phyloP scores from a whole-genome alignment of 805 yeast genomes.

The fission yeast (Schizosaccharomyces pombe) region DNA sequence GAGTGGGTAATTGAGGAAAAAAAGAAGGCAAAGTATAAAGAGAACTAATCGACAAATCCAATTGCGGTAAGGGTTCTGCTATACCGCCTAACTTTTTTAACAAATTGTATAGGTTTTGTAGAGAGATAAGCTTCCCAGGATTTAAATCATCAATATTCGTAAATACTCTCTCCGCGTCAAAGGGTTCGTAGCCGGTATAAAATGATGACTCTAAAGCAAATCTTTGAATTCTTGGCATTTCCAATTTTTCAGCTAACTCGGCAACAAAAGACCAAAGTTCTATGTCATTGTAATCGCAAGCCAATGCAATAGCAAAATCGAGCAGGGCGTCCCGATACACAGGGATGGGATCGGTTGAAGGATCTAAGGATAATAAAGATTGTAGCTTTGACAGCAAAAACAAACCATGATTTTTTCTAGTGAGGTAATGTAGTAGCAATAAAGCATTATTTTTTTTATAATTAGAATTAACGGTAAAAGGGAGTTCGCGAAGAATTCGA shows the following conservation, averaged over 20 bases:
- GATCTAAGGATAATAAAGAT: neutral
- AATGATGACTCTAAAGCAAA: neutral
- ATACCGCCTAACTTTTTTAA: neutral
- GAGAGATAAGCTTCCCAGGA: neutral
- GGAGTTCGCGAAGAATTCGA: slow-evolving; percentile 32
- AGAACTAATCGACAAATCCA: neutral
- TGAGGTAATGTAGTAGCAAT: slow-evolving; percentile 40
- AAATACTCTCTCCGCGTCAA: neutral
- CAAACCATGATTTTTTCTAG: slow-evolving; percentile 62
- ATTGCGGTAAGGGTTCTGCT: neutral
- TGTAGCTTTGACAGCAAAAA: slow-evolving; percentile 26
- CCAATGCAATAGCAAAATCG: slow-evolving; percentile 39
- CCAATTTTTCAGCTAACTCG: slow-evolving; percentile 4
- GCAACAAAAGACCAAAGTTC: slow-evolving; percentile 19
- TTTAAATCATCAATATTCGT: neutral
- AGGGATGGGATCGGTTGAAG: neutral
- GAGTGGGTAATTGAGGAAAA: neutral
- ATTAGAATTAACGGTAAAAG: slow-evolving; percentile 3
- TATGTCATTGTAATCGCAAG: slow-evolving; percentile 12
- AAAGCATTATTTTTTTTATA: neutral
- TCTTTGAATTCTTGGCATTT: slow-evolving; percentile 7
- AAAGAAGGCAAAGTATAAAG: neutral
- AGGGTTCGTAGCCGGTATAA: neutral
- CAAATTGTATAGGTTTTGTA: neutral
- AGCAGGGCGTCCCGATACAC: slow-evolving; percentile 20